These are phyloP conservation scores for Clavispora carvajalis DNA, from an alignment of 805 yeast species.

Conservation along the genomic window DNA sequence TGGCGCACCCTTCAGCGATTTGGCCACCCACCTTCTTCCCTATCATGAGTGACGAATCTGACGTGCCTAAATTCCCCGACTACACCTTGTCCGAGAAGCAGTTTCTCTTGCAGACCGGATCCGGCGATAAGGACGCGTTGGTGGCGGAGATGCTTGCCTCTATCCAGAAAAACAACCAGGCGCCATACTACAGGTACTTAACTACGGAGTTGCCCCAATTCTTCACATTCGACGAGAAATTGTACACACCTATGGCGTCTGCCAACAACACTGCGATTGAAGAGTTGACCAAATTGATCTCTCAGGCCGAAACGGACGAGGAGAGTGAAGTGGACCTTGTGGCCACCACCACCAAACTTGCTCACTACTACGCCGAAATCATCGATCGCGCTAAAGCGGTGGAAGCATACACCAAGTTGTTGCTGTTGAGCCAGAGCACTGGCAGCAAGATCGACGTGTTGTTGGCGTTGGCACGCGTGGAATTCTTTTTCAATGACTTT, in stretches of 20 bases:
- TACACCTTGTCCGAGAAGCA: slow-evolving; percentile 76
- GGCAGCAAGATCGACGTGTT: slow-evolving; percentile 87
- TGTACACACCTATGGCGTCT: slow-evolving; percentile 46
- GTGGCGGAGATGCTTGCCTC: slow-evolving; percentile 43
- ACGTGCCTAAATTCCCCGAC: slow-evolving; percentile 67
- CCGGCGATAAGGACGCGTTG: slow-evolving; percentile 27
- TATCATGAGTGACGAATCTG: slow-evolving; percentile 34
- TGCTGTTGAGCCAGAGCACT: slow-evolving; percentile 74
- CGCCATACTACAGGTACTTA: slow-evolving; percentile 76
- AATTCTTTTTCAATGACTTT: slow-evolving; percentile 84
- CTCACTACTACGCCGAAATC: slow-evolving; percentile 80
- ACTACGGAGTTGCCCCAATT: slow-evolving; percentile 25
- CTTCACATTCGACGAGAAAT: slow-evolving; percentile 54
- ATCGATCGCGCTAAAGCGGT: slow-evolving; percentile 76
- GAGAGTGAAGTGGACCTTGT: slow-evolving; percentile 86
- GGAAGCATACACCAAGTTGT: slow-evolving; percentile 62
- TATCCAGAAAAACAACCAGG: slow-evolving; percentile 61
- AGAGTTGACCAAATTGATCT: slow-evolving; percentile 50
- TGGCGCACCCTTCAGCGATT: background rate
- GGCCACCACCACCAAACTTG: slow-evolving; percentile 71
- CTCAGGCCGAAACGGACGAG: slow-evolving; percentile 55
- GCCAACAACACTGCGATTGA: slow-evolving; percentile 53
- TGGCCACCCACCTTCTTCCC: slow-evolving; percentile 1
- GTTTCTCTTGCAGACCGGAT: slow-evolving; percentile 48
- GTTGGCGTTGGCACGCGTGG: slow-evolving; percentile 78